Evolutionary conservation across 768 basidiomycete genomes (phyloP).

Genomic region (Nevesoporus exiguus): DNA sequence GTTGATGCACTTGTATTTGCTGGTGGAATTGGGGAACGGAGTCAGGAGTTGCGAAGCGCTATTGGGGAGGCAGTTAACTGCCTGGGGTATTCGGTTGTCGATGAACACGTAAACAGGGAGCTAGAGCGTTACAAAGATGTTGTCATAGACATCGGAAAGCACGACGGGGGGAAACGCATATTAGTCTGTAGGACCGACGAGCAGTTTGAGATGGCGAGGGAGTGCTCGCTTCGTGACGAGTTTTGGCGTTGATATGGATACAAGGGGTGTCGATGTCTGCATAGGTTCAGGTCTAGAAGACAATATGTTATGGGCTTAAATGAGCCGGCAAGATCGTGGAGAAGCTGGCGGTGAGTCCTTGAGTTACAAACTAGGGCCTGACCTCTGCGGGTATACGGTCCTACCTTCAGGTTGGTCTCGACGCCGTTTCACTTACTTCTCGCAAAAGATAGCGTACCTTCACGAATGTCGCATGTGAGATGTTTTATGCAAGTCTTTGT

Average conservation of each 20-base stretch:
- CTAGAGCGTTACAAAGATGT: slow-evolving; percentile 36
- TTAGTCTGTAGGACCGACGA: slow-evolving; percentile 69
- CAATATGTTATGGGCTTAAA: not conserved
- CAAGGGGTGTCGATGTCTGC: not conserved
- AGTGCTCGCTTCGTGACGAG: slow-evolving; percentile 28
- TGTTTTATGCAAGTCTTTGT: not conserved
- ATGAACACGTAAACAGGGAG: slow-evolving; percentile 43
- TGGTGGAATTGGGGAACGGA: slow-evolving; percentile 85
- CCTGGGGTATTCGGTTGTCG: slow-evolving; percentile 58
- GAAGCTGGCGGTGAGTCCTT: not conserved
- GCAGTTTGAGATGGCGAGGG: slow-evolving; percentile 50
- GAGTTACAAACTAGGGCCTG: not conserved
- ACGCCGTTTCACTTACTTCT: not conserved
- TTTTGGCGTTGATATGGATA: slow-evolving; percentile 15
- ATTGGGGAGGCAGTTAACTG: slow-evolving; percentile 52
- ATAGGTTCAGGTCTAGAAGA: not conserved
- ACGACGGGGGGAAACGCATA: slow-evolving; percentile 33
- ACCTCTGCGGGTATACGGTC: not conserved
- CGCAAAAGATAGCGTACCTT: not conserved
- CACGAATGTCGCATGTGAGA: not conserved
- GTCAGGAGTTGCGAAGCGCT: slow-evolving; percentile 55
- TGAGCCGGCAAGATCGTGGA: not conserved
- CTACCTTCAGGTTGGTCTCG: not conserved
- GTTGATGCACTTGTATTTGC: slow-evolving; percentile 84
- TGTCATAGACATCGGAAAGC: slow-evolving; percentile 46